These are phyloP conservation scores for Epichloe coenophiala DNA, from an alignment of 2,329 filamentous ascomycete species.

Conservation along the genomic window DNA sequence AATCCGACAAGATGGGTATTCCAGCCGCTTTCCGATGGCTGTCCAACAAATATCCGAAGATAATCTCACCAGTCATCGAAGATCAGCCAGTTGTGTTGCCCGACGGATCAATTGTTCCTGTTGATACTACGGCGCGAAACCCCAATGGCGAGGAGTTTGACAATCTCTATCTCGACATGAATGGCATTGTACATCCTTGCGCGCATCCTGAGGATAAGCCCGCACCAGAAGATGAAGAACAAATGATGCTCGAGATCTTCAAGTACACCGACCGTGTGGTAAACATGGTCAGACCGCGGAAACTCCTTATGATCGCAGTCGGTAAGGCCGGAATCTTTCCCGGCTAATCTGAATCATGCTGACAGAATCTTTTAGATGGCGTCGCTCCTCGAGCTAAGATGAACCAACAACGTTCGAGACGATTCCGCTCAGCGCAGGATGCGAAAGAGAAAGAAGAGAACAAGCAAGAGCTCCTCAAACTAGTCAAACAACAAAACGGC, in stretches of 20 bases:
- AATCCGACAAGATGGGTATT: constrained; percentile 59
- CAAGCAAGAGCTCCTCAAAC: constrained; percentile 73
- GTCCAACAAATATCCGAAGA: constrained; percentile 94
- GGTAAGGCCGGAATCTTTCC: constrained; percentile 38
- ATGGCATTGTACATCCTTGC: constrained; percentile 97
- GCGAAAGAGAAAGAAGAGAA: constrained; percentile 88
- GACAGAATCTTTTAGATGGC: constrained; percentile 48
- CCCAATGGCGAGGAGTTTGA: constrained; percentile 97
- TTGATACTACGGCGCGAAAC: constrained; percentile 74
- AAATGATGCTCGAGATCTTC: constrained; percentile 99
- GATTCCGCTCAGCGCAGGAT: constrained; percentile 88
- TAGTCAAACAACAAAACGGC: constrained; percentile 67
- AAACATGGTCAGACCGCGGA: constrained; percentile 94
- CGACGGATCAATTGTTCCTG: constrained; percentile 70
- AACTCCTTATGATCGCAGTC: constrained; percentile 94
- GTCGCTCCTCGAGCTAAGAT: constrained; percentile 97
- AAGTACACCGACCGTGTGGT: constrained; percentile 97
- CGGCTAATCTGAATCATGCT: constrained; percentile 10
- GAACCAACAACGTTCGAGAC: constrained; percentile 95
- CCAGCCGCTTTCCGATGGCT: constrained; percentile 94
- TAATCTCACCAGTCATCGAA: constrained; percentile 42
- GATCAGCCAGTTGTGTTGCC: constrained; percentile 10
- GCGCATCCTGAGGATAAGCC: constrained; percentile 92
- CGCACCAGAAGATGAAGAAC: constrained; percentile 83
- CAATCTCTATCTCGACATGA: constrained; percentile 98